Conservation (phyloP, 2,329 filamentous ascomycete genomes). For the Podosphaera aphanis region DNA sequence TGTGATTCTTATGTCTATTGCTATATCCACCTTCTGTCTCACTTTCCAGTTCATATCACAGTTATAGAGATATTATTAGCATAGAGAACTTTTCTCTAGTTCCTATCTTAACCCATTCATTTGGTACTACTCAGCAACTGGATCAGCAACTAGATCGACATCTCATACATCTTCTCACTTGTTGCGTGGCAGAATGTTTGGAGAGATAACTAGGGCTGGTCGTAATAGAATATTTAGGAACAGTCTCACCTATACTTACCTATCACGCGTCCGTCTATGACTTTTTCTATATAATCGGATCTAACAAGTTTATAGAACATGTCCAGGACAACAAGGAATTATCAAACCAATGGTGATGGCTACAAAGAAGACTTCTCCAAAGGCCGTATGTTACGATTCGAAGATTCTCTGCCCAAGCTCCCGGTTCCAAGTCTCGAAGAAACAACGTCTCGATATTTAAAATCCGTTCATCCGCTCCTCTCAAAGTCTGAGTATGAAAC, state of each 20-base stretch:
- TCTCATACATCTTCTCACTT: too few species aligned
- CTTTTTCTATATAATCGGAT: neutral
- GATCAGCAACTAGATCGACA: too few species aligned
- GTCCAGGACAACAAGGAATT: neutral
- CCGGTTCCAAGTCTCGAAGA: constrained; percentile 67
- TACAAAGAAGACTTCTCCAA: constrained; percentile 63
- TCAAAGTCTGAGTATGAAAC: constrained; percentile 41
- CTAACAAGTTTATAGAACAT: neutral
- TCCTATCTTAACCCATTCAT: too few species aligned
- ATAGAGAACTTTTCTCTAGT: too few species aligned
- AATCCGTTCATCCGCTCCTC: constrained; percentile 54
- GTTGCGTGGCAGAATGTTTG: neutral
- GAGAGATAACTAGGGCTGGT: neutral
- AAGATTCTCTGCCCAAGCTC: constrained; percentile 60
- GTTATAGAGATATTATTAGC: too few species aligned
- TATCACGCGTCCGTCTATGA: neutral
- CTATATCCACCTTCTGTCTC: too few species aligned
- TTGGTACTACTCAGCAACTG: too few species aligned
- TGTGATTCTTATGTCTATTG: too few species aligned
- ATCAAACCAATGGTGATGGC: constrained; percentile 23
- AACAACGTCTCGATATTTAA: constrained; percentile 58
- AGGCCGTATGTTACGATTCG: constrained; percentile 61
- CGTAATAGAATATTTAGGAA: neutral
- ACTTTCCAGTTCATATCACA: too few species aligned
- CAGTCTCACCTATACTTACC: neutral